Evolutionary conservation across 345 rosid genomes (phyloP).

Genomic region (Camelina hispida): DNA sequence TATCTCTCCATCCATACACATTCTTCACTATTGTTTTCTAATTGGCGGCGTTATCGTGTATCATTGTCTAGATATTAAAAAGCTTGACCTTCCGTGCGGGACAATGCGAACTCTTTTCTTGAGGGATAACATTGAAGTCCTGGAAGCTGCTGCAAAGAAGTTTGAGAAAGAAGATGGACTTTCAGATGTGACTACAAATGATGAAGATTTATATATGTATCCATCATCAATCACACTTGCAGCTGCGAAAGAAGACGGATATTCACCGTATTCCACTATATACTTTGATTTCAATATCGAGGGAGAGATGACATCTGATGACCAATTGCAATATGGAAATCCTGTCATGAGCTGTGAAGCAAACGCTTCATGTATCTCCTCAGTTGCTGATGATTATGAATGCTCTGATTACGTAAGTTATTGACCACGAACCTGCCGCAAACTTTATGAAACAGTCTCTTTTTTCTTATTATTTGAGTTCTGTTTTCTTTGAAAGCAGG

Average conservation of each 20-base stretch:
- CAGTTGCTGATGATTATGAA: slow-evolving; percentile 50
- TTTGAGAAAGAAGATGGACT: slow-evolving; percentile 67
- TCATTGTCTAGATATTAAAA: slow-evolving; percentile 58
- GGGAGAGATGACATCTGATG: slow-evolving; percentile 19
- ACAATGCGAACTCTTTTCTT: slow-evolving; percentile 61
- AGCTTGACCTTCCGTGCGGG: slow-evolving; percentile 79
- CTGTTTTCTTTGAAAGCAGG: slow-evolving; percentile 47
- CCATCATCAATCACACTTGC: slow-evolving; percentile 52
- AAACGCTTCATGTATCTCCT: slow-evolving; percentile 55
- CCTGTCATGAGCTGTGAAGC: slow-evolving; percentile 43
- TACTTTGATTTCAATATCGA: slow-evolving; percentile 44
- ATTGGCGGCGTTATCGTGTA: slow-evolving; percentile 21
- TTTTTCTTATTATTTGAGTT: background rate
- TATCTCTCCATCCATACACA: slow-evolving; percentile 8
- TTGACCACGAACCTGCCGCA: background rate
- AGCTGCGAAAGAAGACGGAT: slow-evolving; percentile 56
- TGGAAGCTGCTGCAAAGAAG: slow-evolving; percentile 88
- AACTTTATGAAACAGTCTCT: background rate
- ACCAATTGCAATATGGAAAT: slow-evolving; percentile 32
- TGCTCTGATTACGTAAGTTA: slow-evolving; percentile 62
- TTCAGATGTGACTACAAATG: slow-evolving; percentile 44
- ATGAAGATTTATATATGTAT: slow-evolving; percentile 59
- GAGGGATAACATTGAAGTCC: slow-evolving; percentile 66
- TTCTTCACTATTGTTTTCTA: background rate
- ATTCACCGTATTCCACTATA: slow-evolving; percentile 73